Conservation (phyloP, 2,329 filamentous ascomycete species). For the Exutisphaerella laricina region DNA sequence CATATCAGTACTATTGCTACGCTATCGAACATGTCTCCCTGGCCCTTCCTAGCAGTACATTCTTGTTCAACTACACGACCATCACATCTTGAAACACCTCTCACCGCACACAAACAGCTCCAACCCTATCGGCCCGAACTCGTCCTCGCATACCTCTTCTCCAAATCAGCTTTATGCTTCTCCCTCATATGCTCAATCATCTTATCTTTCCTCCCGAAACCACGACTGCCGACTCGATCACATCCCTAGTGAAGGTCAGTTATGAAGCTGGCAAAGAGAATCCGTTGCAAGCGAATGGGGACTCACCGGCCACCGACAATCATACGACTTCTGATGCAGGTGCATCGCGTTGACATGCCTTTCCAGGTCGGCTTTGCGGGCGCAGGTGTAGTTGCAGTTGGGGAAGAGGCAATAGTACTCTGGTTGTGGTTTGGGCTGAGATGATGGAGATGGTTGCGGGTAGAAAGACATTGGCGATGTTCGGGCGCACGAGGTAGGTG, state of each 20-base stretch:
- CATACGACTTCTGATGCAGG: conserved; percentile 31
- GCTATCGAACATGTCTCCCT: not conserved
- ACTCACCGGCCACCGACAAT: conserved; percentile 42
- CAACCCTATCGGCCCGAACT: not conserved
- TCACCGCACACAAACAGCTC: not conserved
- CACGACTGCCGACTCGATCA: conserved; percentile 40
- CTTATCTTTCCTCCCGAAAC: conserved; percentile 54
- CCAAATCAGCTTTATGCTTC: conserved; percentile 48
- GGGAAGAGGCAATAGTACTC: conserved; percentile 24
- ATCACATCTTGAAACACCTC: not conserved
- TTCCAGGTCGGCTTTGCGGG: conserved; percentile 45
- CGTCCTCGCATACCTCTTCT: conserved; percentile 28
- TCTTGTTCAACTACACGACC: not conserved
- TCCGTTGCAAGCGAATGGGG: too few relatives aligned
- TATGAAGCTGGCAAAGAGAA: too few relatives aligned
- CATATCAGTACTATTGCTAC: too few relatives aligned
- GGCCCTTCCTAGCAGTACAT: too few relatives aligned
- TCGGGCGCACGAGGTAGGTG: not conserved
- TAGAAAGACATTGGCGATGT: not conserved
- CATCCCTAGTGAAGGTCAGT: too few relatives aligned
- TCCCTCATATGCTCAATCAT: conserved; percentile 53
- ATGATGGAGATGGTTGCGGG: not conserved
- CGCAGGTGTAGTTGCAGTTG: conserved; percentile 32
- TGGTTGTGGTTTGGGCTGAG: conserved; percentile 15
- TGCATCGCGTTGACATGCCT: conserved; percentile 47